Percentiles rank a stretch among this genome's conserved stretches.
Evolutionary conservation across 2,329 filamentous ascomycete species (phyloP).

Genomic region (Parasarocladium wereldwijsianum): DNA sequence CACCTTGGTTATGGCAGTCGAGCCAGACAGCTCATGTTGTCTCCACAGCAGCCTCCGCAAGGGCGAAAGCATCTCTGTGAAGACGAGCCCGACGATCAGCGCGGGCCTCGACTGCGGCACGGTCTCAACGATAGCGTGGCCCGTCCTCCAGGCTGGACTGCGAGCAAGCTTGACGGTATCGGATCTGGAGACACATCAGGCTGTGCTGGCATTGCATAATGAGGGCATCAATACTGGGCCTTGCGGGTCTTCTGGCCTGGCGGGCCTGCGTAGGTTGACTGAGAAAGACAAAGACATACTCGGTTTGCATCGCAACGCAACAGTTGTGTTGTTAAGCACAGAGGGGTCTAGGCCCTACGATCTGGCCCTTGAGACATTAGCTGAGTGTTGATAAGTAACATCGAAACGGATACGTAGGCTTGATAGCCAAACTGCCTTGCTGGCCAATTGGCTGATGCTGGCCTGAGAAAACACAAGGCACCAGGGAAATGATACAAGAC

Average conservation of each 20-base stretch:
- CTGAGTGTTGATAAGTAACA: no score
- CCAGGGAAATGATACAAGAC: no score
- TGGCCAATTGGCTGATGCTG: no score
- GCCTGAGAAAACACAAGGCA: no score
- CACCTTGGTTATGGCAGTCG: constrained; percentile 45
- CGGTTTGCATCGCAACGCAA: constrained; percentile 28
- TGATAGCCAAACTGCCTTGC: no score
- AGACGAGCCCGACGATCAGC: constrained; percentile 54
- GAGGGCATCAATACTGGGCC: constrained; percentile 39
- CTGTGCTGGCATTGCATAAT: constrained; percentile 35
- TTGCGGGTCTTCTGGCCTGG: constrained; percentile 45
- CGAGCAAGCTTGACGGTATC: constrained; percentile 46
- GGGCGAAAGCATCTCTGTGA: constrained; percentile 31
- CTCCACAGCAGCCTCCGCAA: constrained; percentile 36
- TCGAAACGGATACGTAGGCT: no score
- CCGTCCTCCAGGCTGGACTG: constrained; percentile 38
- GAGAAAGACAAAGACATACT: constrained; percentile 18
- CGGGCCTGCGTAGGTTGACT: constrained; percentile 37
- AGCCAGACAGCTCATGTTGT: constrained; percentile 51
- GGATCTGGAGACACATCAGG: constrained; percentile 46
- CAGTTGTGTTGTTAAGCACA: constrained; percentile 52
- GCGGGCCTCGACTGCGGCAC: constrained; percentile 60
- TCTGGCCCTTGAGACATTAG: no score
- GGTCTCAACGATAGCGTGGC: constrained; percentile 51
- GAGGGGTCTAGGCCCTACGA: constrained; percentile 22